These are phyloP conservation scores for Endocladia muricata DNA, from an alignment of 31 red algal species.

Conservation along the genomic window DNA sequence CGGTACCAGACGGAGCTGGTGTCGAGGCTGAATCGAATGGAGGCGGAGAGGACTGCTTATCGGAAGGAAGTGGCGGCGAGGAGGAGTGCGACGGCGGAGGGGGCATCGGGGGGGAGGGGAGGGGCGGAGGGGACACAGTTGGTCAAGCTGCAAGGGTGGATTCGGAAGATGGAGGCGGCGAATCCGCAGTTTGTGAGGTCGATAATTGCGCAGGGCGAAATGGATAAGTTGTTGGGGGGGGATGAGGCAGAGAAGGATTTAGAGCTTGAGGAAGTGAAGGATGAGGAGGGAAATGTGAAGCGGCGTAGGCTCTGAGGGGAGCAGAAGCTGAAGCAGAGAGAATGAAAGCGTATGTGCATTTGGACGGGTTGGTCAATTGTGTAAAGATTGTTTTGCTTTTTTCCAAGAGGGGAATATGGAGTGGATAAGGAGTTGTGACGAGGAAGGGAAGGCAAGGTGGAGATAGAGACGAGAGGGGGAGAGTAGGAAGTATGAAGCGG, in stretches of 20 bases:
- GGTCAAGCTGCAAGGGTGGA: constrained; percentile 35
- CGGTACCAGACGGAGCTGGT: constrained; percentile 68
- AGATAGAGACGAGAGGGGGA: no score
- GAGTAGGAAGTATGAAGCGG: no score
- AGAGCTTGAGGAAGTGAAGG: not conserved
- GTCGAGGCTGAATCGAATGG: constrained; percentile 50
- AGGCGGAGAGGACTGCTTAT: constrained; percentile 68
- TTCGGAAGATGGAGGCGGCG: constrained; percentile 40
- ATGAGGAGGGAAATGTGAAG: not conserved
- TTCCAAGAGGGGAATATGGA: no score
- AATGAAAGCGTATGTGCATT: no score
- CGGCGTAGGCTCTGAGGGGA: not conserved
- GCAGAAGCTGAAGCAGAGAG: no score
- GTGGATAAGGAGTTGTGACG: no score
- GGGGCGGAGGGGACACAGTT: constrained; percentile 6
- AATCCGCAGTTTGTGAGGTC: constrained; percentile 43
- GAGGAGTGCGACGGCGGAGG: not conserved
- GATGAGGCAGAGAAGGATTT: not conserved
- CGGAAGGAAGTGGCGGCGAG: constrained; percentile 32
- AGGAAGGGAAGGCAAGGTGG: no score
- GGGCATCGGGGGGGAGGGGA: not conserved
- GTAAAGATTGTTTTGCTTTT: no score
- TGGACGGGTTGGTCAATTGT: no score
- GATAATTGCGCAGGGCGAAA: constrained; percentile 43
- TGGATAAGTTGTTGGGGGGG: constrained; percentile 21